These are phyloP conservation scores for Colletotrichum sp. DNA, from an alignment of 2,329 filamentous ascomycete genomes.

Conservation along the genomic window DNA sequence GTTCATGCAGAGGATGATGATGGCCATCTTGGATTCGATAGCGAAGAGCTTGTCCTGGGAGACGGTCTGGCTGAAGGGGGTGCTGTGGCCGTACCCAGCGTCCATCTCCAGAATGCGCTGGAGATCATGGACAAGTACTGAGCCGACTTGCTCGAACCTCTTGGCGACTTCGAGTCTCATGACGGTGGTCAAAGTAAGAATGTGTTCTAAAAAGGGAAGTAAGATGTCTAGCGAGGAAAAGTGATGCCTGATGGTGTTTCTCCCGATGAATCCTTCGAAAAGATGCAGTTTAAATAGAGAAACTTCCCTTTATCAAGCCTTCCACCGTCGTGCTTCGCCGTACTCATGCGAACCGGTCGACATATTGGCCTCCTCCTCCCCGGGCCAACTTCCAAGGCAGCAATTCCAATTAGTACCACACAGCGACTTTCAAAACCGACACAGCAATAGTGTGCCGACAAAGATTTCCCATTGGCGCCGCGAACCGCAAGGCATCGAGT, in stretches of 20 bases:
- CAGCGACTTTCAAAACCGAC: neutral
- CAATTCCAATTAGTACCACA: neutral
- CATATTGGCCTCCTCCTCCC: neutral
- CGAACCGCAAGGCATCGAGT: neutral
- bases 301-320: neutral
- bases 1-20: constrained; percentile 6
- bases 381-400: neutral
- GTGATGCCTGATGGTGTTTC: neutral
- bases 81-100: neutral
- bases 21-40: constrained; percentile 2
- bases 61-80: neutral
- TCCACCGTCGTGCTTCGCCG: neutral
- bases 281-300: neutral
- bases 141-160: constrained; percentile 1
- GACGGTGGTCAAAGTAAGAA: neutral
- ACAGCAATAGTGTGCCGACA: neutral
- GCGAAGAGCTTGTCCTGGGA: neutral
- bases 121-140: neutral
- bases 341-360: neutral
- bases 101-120: constrained; percentile 3
- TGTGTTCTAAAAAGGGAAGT: neutral
- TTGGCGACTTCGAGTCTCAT: neutral
- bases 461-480: neutral
- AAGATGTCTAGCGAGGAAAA: neutral
- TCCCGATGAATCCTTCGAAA: neutral